Evolutionary conservation across 305 asterid species (phyloP).

Genomic region (Rubia peregrina): DNA sequence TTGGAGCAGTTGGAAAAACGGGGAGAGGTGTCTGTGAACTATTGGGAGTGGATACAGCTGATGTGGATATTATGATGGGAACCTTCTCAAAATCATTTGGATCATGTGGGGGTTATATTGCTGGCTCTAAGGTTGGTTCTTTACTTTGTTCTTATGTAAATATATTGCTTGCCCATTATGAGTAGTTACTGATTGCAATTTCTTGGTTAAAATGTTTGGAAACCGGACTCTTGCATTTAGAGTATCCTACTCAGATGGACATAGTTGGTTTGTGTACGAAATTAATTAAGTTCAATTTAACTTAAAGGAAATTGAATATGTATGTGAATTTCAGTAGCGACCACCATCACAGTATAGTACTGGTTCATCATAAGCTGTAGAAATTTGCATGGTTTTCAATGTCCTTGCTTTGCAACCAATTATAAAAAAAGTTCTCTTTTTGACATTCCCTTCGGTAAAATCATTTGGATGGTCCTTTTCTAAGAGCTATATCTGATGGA

Average conservation of each 20-base stretch:
- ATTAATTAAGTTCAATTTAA: not conserved
- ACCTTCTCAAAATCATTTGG: slow-evolving; percentile 98
- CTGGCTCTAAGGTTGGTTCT: slow-evolving; percentile 80
- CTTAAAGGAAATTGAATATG: not conserved
- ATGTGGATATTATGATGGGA: slow-evolving; percentile 98
- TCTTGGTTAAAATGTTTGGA: no score
- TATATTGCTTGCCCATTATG: not conserved
- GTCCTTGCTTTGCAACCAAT: not conserved
- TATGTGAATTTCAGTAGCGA: not conserved
- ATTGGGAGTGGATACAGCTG: slow-evolving; percentile 90
- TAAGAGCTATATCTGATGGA: not conserved
- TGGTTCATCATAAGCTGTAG: not conserved
- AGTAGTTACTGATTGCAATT: not conserved
- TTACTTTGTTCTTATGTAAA: slow-evolving; percentile 13
- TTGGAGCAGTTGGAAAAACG: slow-evolving; percentile 93
- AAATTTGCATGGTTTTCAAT: not conserved
- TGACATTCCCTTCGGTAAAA: not conserved
- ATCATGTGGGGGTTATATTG: slow-evolving; percentile 98
- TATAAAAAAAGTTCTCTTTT: not conserved
- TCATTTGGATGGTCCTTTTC: not conserved
- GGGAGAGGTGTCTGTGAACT: slow-evolving; percentile 99
- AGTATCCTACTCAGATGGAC: not conserved
- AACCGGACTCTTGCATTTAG: not conserved
- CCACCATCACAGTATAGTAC: not conserved
- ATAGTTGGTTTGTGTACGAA: not conserved